Base-by-base conservation (phyloP, 192 early-diverging fungal genomes). In the Coemansia aciculifera region DNA sequence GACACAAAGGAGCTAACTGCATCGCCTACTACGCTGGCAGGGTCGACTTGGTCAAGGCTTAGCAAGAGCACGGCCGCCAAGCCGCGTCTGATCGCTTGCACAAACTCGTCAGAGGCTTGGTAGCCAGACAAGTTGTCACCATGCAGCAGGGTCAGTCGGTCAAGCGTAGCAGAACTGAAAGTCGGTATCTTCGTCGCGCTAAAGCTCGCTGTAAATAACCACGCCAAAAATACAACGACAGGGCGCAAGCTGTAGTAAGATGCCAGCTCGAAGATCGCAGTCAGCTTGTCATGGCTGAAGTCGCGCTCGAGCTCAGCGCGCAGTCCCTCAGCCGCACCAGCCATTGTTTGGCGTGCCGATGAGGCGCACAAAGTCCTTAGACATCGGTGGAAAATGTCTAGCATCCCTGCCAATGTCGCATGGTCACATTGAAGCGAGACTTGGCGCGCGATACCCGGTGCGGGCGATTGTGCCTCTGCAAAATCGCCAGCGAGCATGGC, bases 401-500 rank as follows among this genome's bases (percentile, higher is more conserved):
- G 5, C 6, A 77, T 48, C 12, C 31, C 71, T 4, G 31, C 13
- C 13, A 82, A 44, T 23, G 59, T 31, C 3, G n/a, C 23, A 60
- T 77, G 71, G 60, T 52, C 42, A 56, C 72, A 49, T 11, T 82
- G 64, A 29, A 82, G 42, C 0, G 10, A 13, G 9, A 73, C 21
- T 6, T 12, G 63, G 17, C 32, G 32, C 3, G n/a, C 19, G 46
- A 3, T 31, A 17, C 69, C 44, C 17, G 19, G 15, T 40, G 24
- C 37, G 0, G 43, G 38, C 12, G 27, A 59, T 6, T 59, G 56
- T 19, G 74, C 64, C 69, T 82, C 79, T 0, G 62, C 54, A 49
- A 82, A 82, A 3, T 15, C 31, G 29, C 79, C 75, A 0, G 54
- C 57, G 13, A 82, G 69, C 74, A 82, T 76, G 7, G 66, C 69